Conservation (phyloP, 768 basidiomycete species). For the Pulveroboletus sp. region DNA sequence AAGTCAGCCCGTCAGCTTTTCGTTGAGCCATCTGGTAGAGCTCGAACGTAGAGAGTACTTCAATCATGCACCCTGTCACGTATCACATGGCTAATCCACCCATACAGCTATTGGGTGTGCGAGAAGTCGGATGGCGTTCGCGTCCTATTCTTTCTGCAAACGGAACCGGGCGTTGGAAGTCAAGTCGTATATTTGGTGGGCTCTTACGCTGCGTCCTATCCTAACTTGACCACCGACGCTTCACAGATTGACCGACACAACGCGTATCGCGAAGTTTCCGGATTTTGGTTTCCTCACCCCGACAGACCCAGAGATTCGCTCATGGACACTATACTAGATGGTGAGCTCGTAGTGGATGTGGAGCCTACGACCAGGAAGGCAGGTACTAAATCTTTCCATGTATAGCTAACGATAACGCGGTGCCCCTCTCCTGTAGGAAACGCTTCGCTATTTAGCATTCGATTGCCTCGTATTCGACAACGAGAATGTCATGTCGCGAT, state of each 20-base stretch:
- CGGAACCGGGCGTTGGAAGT: constrained; percentile 45
- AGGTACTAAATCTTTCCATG: constrained; percentile 21
- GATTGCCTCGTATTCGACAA: constrained; percentile 88
- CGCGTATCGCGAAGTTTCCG: constrained; percentile 65
- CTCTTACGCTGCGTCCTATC: constrained; percentile 7
- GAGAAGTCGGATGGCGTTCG: constrained; percentile 97
- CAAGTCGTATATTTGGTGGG: constrained; percentile 76
- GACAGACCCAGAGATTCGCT: constrained; percentile 65
- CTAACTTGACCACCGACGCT: constrained; percentile 4
- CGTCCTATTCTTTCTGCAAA: constrained; percentile 76
- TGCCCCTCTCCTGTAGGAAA: constrained; percentile 49
- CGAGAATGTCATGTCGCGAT: constrained; percentile 79
- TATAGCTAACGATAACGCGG: background rate
- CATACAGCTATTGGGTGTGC: constrained; percentile 91
- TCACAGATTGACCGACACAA: constrained; percentile 93
- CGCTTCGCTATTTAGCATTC: constrained; percentile 78
- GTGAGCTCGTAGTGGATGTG: constrained; percentile 88
- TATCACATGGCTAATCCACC: constrained; percentile 12
- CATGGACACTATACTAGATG: constrained; percentile 81
- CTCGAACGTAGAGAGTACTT: constrained; percentile 79
- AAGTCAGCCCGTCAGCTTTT: constrained; percentile 93
- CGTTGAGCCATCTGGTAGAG: constrained; percentile 58
- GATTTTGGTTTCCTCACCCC: constrained; percentile 88
- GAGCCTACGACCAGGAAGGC: constrained; percentile 73
- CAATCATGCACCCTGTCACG: background rate